These are phyloP conservation scores for Rugonectria rugulosa DNA, from an alignment of 2,329 filamentous ascomycete genomes.

Conservation along the genomic window DNA sequence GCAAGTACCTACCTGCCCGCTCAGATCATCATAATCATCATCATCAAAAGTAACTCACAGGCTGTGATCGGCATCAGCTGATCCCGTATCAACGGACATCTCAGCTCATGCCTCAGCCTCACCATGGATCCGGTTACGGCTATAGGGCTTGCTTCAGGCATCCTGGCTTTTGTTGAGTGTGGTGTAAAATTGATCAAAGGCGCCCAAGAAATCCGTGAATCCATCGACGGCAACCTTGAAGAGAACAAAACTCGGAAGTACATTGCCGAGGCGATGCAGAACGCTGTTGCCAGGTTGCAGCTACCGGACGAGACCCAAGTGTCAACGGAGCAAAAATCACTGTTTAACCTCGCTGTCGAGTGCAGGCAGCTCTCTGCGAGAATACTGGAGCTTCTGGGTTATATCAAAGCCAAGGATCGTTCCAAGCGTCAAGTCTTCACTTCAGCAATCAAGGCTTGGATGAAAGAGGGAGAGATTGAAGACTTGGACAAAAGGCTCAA, in stretches of 20 bases:
- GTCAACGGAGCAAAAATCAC: not conserved
- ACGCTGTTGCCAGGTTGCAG: not conserved
- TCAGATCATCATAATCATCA: too few species aligned
- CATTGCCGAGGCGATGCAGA: not conserved
- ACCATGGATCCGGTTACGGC: not conserved
- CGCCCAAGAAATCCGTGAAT: not conserved
- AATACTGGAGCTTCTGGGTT: not conserved
- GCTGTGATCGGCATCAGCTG: too few species aligned
- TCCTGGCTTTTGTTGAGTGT: not conserved
- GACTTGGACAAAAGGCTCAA: not conserved
- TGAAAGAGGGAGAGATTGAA: not conserved
- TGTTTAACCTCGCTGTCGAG: not conserved
- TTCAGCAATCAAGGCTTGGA: too few species aligned
- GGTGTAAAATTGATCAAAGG: not conserved
- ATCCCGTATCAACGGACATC: too few species aligned
- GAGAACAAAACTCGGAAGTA: not conserved
- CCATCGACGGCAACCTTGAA: not conserved
- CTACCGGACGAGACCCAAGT: not conserved
- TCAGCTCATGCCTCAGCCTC: too few species aligned
- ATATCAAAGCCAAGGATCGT: not conserved
- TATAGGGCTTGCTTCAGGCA: not conserved
- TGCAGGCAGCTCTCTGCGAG: not conserved
- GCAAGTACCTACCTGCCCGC: too few species aligned
- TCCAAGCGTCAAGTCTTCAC: too few species aligned
- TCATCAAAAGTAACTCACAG: too few species aligned